These are phyloP conservation scores for Rhizoclosmatium globosum DNA, from an alignment of 192 early-diverging fungal species.

Conservation along the genomic window DNA sequence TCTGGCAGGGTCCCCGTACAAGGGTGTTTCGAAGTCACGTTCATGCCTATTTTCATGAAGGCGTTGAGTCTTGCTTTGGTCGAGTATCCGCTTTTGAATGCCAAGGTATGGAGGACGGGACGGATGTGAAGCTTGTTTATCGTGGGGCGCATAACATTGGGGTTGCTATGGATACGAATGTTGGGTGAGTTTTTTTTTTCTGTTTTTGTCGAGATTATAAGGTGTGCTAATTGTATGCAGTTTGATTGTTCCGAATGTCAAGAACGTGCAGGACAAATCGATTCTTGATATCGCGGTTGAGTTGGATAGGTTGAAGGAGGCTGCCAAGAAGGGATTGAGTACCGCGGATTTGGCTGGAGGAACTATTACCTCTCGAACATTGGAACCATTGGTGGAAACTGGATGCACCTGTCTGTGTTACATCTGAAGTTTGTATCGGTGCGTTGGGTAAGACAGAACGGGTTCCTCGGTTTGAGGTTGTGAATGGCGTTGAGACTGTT, in stretches of 20 bases:
- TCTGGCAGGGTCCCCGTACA: slow-evolving; percentile 60
- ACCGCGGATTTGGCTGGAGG: slow-evolving; percentile 79
- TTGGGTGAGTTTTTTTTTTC: slow-evolving; percentile 64
- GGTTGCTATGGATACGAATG: slow-evolving; percentile 97
- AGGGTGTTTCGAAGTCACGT: slow-evolving; percentile 70
- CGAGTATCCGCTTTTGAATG: slow-evolving; percentile 89
- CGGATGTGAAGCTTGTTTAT: slow-evolving; percentile 72
- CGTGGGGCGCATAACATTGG: slow-evolving; percentile 89
- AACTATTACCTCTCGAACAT: slow-evolving; percentile 96
- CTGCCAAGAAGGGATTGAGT: slow-evolving; percentile 69
- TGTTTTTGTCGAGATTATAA: neutral
- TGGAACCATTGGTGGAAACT: slow-evolving; percentile 92
- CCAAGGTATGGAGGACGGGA: slow-evolving; percentile 60
- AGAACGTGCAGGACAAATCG: slow-evolving; percentile 85
- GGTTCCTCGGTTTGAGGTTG: slow-evolving; percentile 82
- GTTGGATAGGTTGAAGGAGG: slow-evolving; percentile 73
- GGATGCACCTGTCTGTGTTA: slow-evolving; percentile 86
- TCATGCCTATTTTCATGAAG: slow-evolving; percentile 97
- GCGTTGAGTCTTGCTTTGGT: slow-evolving; percentile 81
- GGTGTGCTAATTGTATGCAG: slow-evolving; percentile 35
- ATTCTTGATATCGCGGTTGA: slow-evolving; percentile 92
- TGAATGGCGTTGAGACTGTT: slow-evolving; percentile 71
- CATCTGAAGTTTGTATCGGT: slow-evolving; percentile 88
- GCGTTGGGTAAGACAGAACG: slow-evolving; percentile 86
- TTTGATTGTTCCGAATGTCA: slow-evolving; percentile 92